Conservation (phyloP, 2,329 filamentous ascomycete genomes). For the Alternaria sp. region DNA sequence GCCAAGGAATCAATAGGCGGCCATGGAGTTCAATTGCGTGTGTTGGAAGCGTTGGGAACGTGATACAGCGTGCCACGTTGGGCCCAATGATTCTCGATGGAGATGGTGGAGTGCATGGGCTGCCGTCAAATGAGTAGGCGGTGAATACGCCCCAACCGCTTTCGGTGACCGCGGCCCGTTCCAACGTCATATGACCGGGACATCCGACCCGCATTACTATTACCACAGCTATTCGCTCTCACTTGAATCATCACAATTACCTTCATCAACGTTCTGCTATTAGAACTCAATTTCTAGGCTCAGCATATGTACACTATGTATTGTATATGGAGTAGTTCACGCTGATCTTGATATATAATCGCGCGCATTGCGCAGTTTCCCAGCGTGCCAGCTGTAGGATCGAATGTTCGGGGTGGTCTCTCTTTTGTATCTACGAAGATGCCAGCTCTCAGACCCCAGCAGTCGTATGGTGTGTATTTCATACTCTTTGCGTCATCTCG, state of each 20-base stretch:
- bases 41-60: slow-evolving; percentile 28
- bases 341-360: neutral
- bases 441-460: slow-evolving; percentile 2
- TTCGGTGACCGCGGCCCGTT: slow-evolving; percentile 40
- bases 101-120: slow-evolving; percentile 32
- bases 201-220: slow-evolving; percentile 5
- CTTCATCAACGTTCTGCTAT: neutral
- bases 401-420: neutral
- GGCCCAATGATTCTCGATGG: slow-evolving; percentile 43
- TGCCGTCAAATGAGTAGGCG: slow-evolving; percentile 39
- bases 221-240: neutral
- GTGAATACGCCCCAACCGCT: slow-evolving; percentile 37
- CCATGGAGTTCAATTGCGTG: slow-evolving; percentile 45
- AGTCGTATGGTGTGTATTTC: neutral
- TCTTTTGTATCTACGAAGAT: neutral
- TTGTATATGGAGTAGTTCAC: neutral
- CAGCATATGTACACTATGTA: neutral
- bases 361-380: neutral
- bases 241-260: neutral
- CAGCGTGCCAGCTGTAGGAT: neutral
- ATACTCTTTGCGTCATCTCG: neutral
- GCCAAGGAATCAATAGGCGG: slow-evolving; percentile 25
- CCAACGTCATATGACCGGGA: slow-evolving; percentile 22
- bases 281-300: neutral
- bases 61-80: slow-evolving; percentile 46